Evolutionary conservation across 768 basidiomycete species (phyloP).

Genomic region (Crepidotus variabilis): DNA sequence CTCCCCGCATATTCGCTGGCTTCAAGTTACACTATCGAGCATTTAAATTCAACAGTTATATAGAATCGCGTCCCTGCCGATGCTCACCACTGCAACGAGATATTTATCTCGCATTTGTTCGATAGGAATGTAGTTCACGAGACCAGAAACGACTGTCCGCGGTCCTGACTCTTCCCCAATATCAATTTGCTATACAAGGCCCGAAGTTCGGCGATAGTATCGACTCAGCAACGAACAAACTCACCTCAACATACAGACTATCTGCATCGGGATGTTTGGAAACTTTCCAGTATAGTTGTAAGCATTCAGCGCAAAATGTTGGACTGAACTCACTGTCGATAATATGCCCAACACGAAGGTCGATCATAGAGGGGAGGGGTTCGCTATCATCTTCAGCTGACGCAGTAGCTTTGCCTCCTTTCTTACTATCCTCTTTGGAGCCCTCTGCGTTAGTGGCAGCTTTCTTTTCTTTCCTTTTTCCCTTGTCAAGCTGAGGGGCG

Average conservation of each 20-base stretch:
- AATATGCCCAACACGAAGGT: slow-evolving; percentile 91
- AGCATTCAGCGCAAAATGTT: neutral
- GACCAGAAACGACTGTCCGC: slow-evolving; percentile 92
- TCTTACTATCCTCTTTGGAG: slow-evolving; percentile 28
- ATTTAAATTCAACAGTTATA: neutral
- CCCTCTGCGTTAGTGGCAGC: slow-evolving; percentile 35
- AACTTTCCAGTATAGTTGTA: slow-evolving; percentile 44
- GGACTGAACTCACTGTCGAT: slow-evolving; percentile 66
- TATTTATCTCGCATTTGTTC: slow-evolving; percentile 87
- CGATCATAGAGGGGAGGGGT: slow-evolving; percentile 94
- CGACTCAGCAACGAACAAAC: slow-evolving; percentile 8
- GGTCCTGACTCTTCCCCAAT: slow-evolving; percentile 94
- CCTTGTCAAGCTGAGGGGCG: slow-evolving; percentile 25
- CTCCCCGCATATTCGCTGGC: slow-evolving; percentile 94
- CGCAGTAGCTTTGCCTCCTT: slow-evolving; percentile 29
- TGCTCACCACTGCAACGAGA: slow-evolving; percentile 75
- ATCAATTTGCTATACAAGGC: slow-evolving; percentile 75
- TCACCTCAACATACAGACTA: slow-evolving; percentile 90
- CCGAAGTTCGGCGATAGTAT: slow-evolving; percentile 10
- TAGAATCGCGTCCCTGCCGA: neutral
- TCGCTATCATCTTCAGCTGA: slow-evolving; percentile 68
- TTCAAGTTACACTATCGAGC: slow-evolving; percentile 79
- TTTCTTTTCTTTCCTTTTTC: slow-evolving; percentile 61
- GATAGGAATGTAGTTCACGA: slow-evolving; percentile 95
- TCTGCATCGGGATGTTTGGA: slow-evolving; percentile 97